Conservation (phyloP, 371 early-diverging fungal species). For the Cokeromyces recurvatus region DNA sequence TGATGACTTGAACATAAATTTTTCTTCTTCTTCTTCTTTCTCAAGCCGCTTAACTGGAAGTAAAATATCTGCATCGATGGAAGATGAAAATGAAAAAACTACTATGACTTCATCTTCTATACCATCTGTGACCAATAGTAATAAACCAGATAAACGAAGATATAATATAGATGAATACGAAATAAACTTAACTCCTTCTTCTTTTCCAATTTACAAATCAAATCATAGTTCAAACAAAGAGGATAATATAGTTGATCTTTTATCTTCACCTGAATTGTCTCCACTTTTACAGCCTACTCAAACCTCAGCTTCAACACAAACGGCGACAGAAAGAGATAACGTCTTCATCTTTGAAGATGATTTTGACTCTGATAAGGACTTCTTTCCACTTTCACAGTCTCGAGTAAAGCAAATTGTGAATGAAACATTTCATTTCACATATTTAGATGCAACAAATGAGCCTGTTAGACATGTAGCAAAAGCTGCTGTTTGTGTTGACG, state of each 20-base stretch:
- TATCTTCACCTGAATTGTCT: conserved; percentile 12
- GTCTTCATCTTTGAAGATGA: not conserved
- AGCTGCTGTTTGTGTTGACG: conserved; percentile 26
- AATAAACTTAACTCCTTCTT: not conserved
- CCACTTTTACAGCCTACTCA: not conserved
- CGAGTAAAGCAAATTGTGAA: not conserved
- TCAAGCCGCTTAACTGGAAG: too few species aligned
- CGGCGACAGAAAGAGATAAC: too few species aligned
- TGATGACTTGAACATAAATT: not conserved
- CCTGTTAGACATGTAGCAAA: conserved; percentile 20
- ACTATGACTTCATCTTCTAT: too few species aligned
- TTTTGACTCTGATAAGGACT: conserved; percentile 4
- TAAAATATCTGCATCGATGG: too few species aligned
- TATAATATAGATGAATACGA: conserved; percentile 5
- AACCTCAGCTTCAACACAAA: too few species aligned
- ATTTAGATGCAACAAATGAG: conserved; percentile 16
- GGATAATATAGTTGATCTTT: conserved; percentile 2
- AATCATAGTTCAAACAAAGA: not conserved
- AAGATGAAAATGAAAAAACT: too few species aligned
- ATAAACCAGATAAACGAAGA: not conserved
- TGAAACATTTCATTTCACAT: conserved; percentile 25
- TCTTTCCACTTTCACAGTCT: conserved; percentile 11
- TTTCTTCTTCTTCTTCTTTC: not conserved
- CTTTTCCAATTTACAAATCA: not conserved
- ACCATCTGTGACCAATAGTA: too few species aligned